These are phyloP conservation scores for Cercis canadensis DNA, from an alignment of 306 rosid genomes.

Conservation along the genomic window DNA sequence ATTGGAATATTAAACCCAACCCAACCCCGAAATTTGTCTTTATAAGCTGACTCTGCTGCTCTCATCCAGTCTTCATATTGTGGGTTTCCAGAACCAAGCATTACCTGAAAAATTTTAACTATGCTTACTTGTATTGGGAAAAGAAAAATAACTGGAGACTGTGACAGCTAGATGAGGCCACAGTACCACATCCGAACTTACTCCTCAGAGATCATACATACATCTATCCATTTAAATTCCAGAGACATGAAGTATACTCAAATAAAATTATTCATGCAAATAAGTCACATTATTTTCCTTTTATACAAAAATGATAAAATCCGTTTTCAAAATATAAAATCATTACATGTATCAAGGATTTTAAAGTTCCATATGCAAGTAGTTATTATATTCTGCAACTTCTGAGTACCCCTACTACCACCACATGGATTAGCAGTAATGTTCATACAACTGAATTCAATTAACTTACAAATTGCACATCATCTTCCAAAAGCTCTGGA, in stretches of 20 bases:
- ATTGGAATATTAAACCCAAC: conserved; percentile 88
- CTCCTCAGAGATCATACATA: conserved; percentile 26
- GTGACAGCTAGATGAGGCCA: not conserved
- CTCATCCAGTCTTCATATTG: conserved; percentile 87
- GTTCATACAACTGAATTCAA: conserved; percentile 22
- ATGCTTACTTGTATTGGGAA: not conserved
- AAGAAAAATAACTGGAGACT: conserved; percentile 24
- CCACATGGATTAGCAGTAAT: conserved; percentile 9
- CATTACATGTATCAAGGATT: conserved; percentile 5
- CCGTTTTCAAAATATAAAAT: not conserved
- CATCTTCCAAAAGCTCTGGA: conserved; percentile 76
- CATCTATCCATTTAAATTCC: conserved; percentile 19
- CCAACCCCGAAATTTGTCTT: conserved; percentile 87
- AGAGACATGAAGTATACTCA: conserved; percentile 21
- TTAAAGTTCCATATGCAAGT: conserved; percentile 1
- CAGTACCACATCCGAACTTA: conserved; percentile 7
- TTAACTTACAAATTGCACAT: conserved; percentile 85
- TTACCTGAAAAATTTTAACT: conserved; percentile 60
- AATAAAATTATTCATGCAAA: conserved; percentile 33
- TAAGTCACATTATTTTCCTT: not conserved
- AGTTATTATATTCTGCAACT: too few species aligned
- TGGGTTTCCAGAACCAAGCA: conserved; percentile 86
- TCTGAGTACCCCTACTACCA: not conserved
- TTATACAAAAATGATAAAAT: not conserved
- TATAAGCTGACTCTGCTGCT: conserved; percentile 64